These are phyloP conservation scores for Leccinum ochraceum DNA, from an alignment of 768 basidiomycete species.

Conservation along the genomic window DNA sequence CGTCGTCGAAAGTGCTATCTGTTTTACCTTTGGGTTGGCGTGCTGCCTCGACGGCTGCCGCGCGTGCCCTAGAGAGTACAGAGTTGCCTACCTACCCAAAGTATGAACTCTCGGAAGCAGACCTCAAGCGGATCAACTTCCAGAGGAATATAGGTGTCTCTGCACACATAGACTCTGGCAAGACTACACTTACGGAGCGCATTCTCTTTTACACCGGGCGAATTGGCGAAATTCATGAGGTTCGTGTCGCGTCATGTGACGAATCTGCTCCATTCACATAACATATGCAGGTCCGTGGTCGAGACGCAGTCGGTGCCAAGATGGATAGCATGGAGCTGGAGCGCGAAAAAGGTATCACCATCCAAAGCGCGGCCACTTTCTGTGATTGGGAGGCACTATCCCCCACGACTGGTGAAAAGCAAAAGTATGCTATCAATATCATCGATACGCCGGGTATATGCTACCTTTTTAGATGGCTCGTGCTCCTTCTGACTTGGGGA, in stretches of 20 bases:
- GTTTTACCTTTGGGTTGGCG: constrained; percentile 28
- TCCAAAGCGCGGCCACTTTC: constrained; percentile 98
- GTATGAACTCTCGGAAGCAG: constrained; percentile 60
- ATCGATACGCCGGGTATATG: constrained; percentile 91
- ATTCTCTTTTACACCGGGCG: constrained; percentile 95
- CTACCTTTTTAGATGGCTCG: no score
- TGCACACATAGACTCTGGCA: constrained; percentile 95
- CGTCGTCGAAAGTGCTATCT: constrained; percentile 1
- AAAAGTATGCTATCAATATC: constrained; percentile 94
- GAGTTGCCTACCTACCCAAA: constrained; percentile 31
- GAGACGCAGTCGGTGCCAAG: constrained; percentile 96
- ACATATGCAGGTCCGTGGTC: constrained; percentile 72
- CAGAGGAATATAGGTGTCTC: constrained; percentile 97
- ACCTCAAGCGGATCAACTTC: constrained; percentile 61
- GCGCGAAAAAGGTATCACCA: constrained; percentile 98
- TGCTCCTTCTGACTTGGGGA: background rate
- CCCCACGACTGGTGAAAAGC: constrained; percentile 58
- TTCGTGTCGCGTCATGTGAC: constrained; percentile 37
- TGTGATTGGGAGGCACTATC: constrained; percentile 89
- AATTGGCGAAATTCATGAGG: constrained; percentile 96
- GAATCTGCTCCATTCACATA: background rate
- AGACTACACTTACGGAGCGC: constrained; percentile 97
- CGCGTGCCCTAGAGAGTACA: constrained; percentile 2
- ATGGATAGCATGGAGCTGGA: constrained; percentile 99
- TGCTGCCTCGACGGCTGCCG: constrained; percentile 47